phyloP scores from a whole-genome alignment of 2,329 filamentous ascomycete genomes.

The Endocalyx cinctus region DNA sequence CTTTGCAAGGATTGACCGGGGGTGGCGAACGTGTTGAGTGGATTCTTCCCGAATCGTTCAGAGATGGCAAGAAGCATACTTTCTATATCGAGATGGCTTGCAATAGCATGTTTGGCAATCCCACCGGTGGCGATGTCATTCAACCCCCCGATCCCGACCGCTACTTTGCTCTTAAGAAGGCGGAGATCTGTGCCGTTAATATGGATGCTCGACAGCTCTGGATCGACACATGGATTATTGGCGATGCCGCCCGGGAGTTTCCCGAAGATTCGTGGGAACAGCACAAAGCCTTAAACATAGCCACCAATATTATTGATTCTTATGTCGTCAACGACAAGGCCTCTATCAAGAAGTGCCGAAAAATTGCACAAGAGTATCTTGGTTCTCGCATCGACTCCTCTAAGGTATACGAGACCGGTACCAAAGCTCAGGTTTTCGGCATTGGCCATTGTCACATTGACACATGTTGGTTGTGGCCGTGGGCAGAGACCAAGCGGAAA shows the following conservation, averaged over 20 bases:
- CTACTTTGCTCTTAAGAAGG: constrained; percentile 70
- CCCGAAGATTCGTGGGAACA: constrained; percentile 83
- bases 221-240: constrained; percentile 95
- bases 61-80: constrained; percentile 79
- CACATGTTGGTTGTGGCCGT: constrained; percentile 98
- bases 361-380: constrained; percentile 79
- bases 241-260: constrained; percentile 88
- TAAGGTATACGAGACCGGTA: constrained; percentile 75
- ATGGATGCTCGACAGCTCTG: constrained; percentile 75
- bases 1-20: constrained; percentile 87
- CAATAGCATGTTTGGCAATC: constrained; percentile 97
- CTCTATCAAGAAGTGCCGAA: constrained; percentile 72
- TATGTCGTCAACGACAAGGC: constrained; percentile 79
- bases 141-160: constrained; percentile 84
- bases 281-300: constrained; percentile 77
- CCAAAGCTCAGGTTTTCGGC: constrained; percentile 73
- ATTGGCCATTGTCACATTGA: constrained; percentile 98
- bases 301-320: constrained; percentile 82
- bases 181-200: constrained; percentile 87
- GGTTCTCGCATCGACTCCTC: constrained; percentile 76
- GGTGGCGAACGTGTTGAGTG: constrained; percentile 86
- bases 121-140: constrained; percentile 76
- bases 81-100: constrained; percentile 99
- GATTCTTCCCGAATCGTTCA: constrained; percentile 77
- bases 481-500: constrained; percentile 96